A percentile compares a stretch with the other conserved stretches of the same genome.
Conservation (phyloP, 257 asterid genomes). For the Solanum ossicruentum region DNA sequence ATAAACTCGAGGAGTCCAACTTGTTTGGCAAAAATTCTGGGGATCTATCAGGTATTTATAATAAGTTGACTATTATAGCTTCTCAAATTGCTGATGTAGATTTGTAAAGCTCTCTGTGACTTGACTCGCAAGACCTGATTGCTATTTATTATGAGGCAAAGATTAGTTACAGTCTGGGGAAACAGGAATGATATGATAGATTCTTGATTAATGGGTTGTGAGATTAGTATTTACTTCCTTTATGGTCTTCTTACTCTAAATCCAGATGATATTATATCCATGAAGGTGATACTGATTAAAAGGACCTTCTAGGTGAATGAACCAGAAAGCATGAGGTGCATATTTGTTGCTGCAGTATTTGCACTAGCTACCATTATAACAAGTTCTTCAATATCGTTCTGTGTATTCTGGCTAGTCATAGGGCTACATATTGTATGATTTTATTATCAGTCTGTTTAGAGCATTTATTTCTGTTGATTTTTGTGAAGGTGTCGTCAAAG, state of each 20-base stretch:
- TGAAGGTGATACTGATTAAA: background rate
- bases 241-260: background rate
- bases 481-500: constrained; percentile 56
- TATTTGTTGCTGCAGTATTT: background rate
- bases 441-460: background rate
- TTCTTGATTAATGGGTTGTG: background rate
- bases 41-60: constrained; percentile 82
- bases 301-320: background rate
- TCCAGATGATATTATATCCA: background rate
- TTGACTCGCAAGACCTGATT: background rate
- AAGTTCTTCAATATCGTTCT: background rate
- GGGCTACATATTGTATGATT: background rate
- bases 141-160: background rate
- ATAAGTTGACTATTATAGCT: background rate
- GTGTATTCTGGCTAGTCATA: background rate
- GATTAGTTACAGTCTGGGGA: background rate
- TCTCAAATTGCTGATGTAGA: background rate
- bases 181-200: background rate
- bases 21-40: constrained; percentile 88
- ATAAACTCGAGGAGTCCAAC: constrained; percentile 68
- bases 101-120: background rate
- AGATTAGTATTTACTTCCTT: background rate
- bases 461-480: constrained; percentile 5
- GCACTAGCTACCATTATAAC: background rate
- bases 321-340: background rate